A percentile compares a stretch with the other conserved stretches of the same genome.
Conservation (phyloP, 2,329 filamentous ascomycete species). For the Aspergillus costaricaensis region DNA sequence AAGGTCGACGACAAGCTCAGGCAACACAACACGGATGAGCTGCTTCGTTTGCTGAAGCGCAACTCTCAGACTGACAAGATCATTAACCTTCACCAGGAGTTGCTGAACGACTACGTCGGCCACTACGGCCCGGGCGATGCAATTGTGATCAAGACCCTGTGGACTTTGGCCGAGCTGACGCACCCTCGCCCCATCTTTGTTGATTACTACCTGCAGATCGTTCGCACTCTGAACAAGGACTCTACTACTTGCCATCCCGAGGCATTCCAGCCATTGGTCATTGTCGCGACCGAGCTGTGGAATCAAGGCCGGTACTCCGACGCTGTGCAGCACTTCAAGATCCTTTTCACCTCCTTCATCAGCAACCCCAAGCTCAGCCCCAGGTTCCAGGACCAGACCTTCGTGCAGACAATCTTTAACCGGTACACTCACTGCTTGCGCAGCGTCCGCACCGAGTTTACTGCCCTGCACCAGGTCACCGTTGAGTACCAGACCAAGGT, state of each 20-base stretch:
- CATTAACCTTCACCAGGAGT: slow-evolving; percentile 43
- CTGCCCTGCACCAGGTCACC: slow-evolving; percentile 37
- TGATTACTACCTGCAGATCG: slow-evolving; percentile 43
- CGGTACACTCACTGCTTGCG: slow-evolving; percentile 42
- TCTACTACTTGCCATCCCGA: slow-evolving; percentile 37
- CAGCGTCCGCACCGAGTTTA: slow-evolving; percentile 33
- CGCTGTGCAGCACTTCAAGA: slow-evolving; percentile 36
- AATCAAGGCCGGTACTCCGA: slow-evolving; percentile 42
- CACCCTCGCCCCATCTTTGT: slow-evolving; percentile 39
- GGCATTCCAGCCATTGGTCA: slow-evolving; percentile 41
- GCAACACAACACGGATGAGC: slow-evolving; percentile 29
- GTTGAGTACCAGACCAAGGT: slow-evolving; percentile 38
- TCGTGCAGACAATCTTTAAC: slow-evolving; percentile 37
- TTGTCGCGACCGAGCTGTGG: slow-evolving; percentile 43
- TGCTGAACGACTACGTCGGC: slow-evolving; percentile 40
- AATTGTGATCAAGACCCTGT: slow-evolving; percentile 40
- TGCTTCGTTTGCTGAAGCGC: slow-evolving; percentile 34
- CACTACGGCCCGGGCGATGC: slow-evolving; percentile 38
- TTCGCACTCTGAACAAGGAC: slow-evolving; percentile 42
- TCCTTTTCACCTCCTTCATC: slow-evolving; percentile 42
- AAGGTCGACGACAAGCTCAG: slow-evolving; percentile 35
- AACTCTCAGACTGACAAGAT: slow-evolving; percentile 36
- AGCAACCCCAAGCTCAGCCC: slow-evolving; percentile 35
- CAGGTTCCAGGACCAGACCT: slow-evolving; percentile 37
- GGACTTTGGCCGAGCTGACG: slow-evolving; percentile 40